phyloP scores from a whole-genome alignment of 2,329 filamentous ascomycete species.

The Aspergillus sp. region DNA sequence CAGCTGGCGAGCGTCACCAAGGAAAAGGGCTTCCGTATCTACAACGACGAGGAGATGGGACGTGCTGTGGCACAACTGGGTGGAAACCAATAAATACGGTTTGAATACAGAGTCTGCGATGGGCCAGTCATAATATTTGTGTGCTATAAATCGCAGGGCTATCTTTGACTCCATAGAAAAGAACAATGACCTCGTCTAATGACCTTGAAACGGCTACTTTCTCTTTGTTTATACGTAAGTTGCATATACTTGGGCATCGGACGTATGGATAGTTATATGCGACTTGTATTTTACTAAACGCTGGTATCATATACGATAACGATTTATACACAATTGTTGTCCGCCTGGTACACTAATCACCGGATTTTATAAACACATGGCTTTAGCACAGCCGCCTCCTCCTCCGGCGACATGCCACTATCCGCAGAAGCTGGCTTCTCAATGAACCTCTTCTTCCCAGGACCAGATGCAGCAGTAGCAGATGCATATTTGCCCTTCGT shows the following conservation, averaged over 20 bases:
- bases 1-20: constrained; percentile 97
- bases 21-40: constrained; percentile 98
- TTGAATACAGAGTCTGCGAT: constrained; percentile 4
- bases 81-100: constrained; percentile 41
- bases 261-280: background rate
- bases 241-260: background rate
- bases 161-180: constrained; percentile 30
- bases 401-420: constrained; percentile 57
- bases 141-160: constrained; percentile 17
- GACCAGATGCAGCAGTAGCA: constrained; percentile 31
- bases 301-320: background rate
- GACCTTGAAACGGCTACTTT: constrained; percentile 10
- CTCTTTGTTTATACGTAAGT: background rate
- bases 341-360: background rate
- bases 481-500: constrained; percentile 69
- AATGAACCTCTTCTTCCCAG: constrained; percentile 55
- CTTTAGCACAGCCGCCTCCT: constrained; percentile 75
- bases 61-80: constrained; percentile 74
- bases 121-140: constrained; percentile 15
- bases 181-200: constrained; percentile 27
- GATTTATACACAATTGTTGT: constrained; percentile 6
- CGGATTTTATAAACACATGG: constrained; percentile 95
- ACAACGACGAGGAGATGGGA: constrained; percentile 96
- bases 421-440: constrained; percentile 55
- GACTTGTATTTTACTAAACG: background rate